phyloP scores from a whole-genome alignment of 345 rosid genomes.

The Salix caprea region DNA sequence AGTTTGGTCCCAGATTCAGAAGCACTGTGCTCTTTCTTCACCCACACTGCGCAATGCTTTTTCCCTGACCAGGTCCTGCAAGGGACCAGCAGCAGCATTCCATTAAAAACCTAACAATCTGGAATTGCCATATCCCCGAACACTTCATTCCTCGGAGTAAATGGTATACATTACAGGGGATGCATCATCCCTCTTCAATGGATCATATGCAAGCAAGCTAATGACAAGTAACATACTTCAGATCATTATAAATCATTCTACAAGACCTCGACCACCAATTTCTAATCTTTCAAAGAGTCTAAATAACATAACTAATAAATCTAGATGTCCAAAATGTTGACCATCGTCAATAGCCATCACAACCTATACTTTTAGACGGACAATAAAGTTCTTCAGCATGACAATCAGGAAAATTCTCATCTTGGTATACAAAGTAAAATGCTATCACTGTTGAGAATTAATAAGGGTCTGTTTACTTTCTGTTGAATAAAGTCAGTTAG shows the following conservation, averaged over 20 bases:
- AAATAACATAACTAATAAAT: too few species aligned
- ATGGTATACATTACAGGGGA: not conserved
- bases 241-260: not conserved
- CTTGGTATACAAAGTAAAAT: not conserved
- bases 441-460: too few species aligned
- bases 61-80: not conserved
- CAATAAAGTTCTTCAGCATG: not conserved
- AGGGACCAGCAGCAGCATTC: too few species aligned
- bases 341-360: too few species aligned
- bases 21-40: not conserved
- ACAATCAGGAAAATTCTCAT: not conserved
- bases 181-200: not conserved
- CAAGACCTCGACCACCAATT: not conserved
- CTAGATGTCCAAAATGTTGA: too few species aligned
- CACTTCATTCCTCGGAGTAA: too few species aligned
- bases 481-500: too few species aligned
- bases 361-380: not conserved
- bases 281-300: too few species aligned
- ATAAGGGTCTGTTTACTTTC: too few species aligned
- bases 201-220: not conserved
- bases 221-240: not conserved
- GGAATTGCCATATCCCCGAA: too few species aligned
- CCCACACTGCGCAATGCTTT: too few species aligned
- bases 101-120: too few species aligned
- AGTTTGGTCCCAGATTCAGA: not conserved